phyloP scores from a whole-genome alignment of 2,329 filamentous ascomycete species.

The Orbilia javanica region DNA sequence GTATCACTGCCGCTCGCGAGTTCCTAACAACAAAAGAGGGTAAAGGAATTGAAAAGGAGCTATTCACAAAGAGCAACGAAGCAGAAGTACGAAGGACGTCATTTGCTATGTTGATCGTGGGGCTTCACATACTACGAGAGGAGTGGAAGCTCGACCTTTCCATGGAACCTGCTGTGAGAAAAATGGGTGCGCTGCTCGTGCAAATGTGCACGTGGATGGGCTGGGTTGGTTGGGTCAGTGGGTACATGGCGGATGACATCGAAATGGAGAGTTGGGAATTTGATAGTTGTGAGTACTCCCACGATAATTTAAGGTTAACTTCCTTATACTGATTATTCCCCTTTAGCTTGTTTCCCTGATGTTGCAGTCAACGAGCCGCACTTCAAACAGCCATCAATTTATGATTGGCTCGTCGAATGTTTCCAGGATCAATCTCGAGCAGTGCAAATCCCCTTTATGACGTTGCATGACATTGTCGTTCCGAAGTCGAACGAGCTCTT shows the following conservation, averaged over 20 bases:
- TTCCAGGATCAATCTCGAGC: constrained; percentile 62
- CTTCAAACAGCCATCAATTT: constrained; percentile 72
- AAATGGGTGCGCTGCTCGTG: constrained; percentile 79
- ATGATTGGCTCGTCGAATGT: constrained; percentile 70
- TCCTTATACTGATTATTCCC: neutral
- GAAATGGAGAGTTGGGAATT: constrained; percentile 71
- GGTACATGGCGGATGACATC: constrained; percentile 74
- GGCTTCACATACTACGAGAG: constrained; percentile 86
- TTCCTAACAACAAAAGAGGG: constrained; percentile 75
- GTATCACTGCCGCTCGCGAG: constrained; percentile 73
- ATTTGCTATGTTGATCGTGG: constrained; percentile 77
- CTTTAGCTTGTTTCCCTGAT: constrained; percentile 65
- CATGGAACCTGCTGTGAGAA: constrained; percentile 68
- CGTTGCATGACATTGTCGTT: constrained; percentile 68
- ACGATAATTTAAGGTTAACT: neutral
- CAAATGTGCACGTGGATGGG: constrained; percentile 86
- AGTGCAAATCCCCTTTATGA: constrained; percentile 67
- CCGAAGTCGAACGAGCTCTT: constrained; percentile 62
- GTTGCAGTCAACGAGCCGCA: constrained; percentile 68
- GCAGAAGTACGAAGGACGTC: constrained; percentile 70
- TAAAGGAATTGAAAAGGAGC: constrained; percentile 71
- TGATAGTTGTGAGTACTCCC: constrained; percentile 68
- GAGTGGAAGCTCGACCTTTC: constrained; percentile 84
- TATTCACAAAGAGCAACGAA: constrained; percentile 75
- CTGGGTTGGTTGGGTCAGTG: constrained; percentile 75